phyloP scores from a whole-genome alignment of 2,329 filamentous ascomycete genomes.

The Coniella lustricola region DNA sequence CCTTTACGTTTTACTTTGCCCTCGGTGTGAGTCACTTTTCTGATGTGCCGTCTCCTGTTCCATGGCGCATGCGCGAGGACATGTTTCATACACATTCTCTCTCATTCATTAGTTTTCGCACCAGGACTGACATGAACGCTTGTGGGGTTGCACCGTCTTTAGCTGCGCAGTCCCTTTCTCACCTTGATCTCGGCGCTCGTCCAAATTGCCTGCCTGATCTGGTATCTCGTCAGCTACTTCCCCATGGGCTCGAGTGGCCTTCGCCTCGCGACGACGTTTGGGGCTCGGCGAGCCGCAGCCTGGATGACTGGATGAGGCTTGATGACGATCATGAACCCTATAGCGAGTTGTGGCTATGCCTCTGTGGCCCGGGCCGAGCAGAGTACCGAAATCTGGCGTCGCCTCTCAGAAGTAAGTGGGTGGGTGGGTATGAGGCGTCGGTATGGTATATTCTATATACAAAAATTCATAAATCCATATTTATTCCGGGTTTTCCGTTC shows the following conservation, averaged over 20 bases:
- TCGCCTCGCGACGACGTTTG: slow-evolving; percentile 79
- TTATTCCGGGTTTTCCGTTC: too few species aligned
- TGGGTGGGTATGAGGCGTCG: too few species aligned
- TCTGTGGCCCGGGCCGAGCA: too few species aligned
- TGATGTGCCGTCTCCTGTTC: neutral
- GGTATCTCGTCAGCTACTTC: slow-evolving; percentile 97
- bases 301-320: slow-evolving; percentile 70
- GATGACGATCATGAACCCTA: neutral
- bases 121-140: slow-evolving; percentile 13
- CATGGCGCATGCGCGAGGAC: neutral
- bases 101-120: neutral
- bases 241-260: slow-evolving; percentile 91
- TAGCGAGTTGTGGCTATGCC: too few species aligned
- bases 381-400: too few species aligned
- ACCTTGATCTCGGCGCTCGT: slow-evolving; percentile 78
- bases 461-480: too few species aligned
- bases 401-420: too few species aligned
- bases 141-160: slow-evolving; percentile 18
- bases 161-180: slow-evolving; percentile 79
- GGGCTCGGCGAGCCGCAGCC: slow-evolving; percentile 72
- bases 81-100: neutral
- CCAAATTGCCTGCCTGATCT: slow-evolving; percentile 75
- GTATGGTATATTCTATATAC: too few species aligned
- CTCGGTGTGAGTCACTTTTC: slow-evolving; percentile 70
- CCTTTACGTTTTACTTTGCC: slow-evolving; percentile 83